Conservation (phyloP, 2,329 filamentous ascomycete genomes). For the Aspergillaceae sp. region DNA sequence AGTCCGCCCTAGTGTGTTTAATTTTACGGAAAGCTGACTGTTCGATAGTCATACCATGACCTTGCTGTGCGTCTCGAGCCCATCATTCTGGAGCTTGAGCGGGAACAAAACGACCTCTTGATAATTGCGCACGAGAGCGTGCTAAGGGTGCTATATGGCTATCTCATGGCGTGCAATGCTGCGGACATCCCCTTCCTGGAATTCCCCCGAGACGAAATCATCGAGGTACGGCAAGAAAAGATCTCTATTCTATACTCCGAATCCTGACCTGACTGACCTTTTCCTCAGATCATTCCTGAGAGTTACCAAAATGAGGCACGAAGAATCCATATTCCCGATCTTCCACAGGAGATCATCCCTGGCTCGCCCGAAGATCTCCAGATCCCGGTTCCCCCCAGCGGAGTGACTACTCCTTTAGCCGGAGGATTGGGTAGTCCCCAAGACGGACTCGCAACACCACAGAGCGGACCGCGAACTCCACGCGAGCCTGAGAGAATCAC, state of each 20-base stretch:
- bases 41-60: constrained; percentile 80
- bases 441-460: constrained; percentile 36
- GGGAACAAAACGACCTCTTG: constrained; percentile 93
- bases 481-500: constrained; percentile 37
- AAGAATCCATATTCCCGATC: constrained; percentile 71
- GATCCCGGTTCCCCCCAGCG: constrained; percentile 61
- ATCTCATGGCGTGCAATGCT: constrained; percentile 96
- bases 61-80: constrained; percentile 95
- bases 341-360: constrained; percentile 60
- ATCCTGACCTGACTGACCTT: constrained; percentile 8
- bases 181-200: constrained; percentile 86
- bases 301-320: constrained; percentile 96
- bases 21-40: not conserved
- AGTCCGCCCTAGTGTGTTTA: not conserved
- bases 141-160: constrained; percentile 91
- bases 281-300: constrained; percentile 71
- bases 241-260: not conserved
- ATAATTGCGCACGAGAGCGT: constrained; percentile 98
- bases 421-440: constrained; percentile 34
- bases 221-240: constrained; percentile 52
- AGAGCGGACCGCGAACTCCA: constrained; percentile 34
- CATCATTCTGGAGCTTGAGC: constrained; percentile 93
- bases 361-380: constrained; percentile 72
- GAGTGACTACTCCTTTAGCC: constrained; percentile 36
- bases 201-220: constrained; percentile 94